These are phyloP conservation scores for Solanum neorickii DNA, from an alignment of 257 asterid species.

Conservation along the genomic window DNA sequence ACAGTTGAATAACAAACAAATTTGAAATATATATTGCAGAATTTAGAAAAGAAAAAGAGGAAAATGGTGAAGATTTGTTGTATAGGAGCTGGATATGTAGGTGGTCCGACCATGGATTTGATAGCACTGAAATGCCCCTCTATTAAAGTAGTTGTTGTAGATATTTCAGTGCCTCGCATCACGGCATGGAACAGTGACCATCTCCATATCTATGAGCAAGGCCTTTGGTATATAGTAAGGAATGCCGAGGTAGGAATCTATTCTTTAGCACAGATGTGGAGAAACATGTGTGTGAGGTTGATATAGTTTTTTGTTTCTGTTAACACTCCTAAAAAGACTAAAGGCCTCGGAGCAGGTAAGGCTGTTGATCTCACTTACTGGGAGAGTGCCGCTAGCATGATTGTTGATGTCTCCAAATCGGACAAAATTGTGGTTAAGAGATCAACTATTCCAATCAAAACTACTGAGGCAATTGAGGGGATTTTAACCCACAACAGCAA, in stretches of 20 bases:
- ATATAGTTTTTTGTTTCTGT: slow-evolving; percentile 49
- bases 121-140: neutral
- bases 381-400: slow-evolving; percentile 65
- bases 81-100: neutral
- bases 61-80: neutral
- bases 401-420: slow-evolving; percentile 42
- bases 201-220: slow-evolving; percentile 56
- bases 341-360: slow-evolving; percentile 57
- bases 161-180: neutral
- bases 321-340: slow-evolving; percentile 47
- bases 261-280: slow-evolving; percentile 51
- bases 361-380: slow-evolving; percentile 53
- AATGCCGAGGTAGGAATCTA: slow-evolving; percentile 51
- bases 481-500: slow-evolving; percentile 54
- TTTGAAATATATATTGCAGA: neutral
- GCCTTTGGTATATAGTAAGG: slow-evolving; percentile 48
- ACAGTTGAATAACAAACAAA: no score
- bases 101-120: neutral
- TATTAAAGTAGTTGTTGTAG: neutral
- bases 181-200: neutral
- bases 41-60: neutral
- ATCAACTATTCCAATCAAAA: slow-evolving; percentile 54
- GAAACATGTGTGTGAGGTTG: slow-evolving; percentile 39
- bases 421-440: slow-evolving; percentile 49
- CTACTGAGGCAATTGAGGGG: slow-evolving; percentile 50